These are phyloP conservation scores for Venturia pyrina DNA, from an alignment of 2,329 filamentous ascomycete genomes.

Conservation along the genomic window DNA sequence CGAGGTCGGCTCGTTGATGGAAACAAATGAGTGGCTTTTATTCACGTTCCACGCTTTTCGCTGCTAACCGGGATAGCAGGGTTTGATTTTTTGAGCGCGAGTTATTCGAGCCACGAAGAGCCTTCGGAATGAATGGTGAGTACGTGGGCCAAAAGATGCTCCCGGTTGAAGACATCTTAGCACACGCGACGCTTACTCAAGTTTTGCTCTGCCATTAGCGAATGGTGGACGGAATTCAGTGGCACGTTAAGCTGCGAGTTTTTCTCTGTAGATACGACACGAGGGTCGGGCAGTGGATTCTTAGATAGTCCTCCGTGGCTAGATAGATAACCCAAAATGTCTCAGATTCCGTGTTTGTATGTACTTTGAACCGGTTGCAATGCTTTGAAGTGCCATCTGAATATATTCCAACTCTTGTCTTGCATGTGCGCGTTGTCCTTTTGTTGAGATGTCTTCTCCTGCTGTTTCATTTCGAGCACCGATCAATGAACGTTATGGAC, in stretches of 20 bases:
- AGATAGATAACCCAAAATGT: neutral
- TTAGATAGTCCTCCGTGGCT: neutral
- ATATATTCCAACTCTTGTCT: neutral
- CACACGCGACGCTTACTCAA: too few species aligned
- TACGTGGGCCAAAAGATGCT: too few species aligned
- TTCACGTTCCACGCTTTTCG: too few species aligned
- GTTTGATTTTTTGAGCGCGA: too few species aligned
- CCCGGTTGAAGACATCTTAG: too few species aligned
- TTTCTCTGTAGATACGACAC: neutral
- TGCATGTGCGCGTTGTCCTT: neutral
- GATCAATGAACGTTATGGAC: too few species aligned
- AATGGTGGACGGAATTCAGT: neutral
- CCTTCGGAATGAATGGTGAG: too few species aligned
- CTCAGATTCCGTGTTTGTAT: neutral
- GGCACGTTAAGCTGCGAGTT: neutral
- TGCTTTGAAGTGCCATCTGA: neutral
- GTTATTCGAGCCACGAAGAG: too few species aligned
- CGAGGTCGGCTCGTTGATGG: too few species aligned
- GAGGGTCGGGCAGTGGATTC: neutral
- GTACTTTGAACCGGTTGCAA: neutral
- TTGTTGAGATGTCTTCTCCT: neutral
- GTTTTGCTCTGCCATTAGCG: neutral
- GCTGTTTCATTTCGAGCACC: neutral
- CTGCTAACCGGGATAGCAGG: too few species aligned
- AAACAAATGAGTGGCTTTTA: too few species aligned